Evolutionary conservation across 2,329 filamentous ascomycete genomes (phyloP).

Genomic region (Curvularia verruculosa): DNA sequence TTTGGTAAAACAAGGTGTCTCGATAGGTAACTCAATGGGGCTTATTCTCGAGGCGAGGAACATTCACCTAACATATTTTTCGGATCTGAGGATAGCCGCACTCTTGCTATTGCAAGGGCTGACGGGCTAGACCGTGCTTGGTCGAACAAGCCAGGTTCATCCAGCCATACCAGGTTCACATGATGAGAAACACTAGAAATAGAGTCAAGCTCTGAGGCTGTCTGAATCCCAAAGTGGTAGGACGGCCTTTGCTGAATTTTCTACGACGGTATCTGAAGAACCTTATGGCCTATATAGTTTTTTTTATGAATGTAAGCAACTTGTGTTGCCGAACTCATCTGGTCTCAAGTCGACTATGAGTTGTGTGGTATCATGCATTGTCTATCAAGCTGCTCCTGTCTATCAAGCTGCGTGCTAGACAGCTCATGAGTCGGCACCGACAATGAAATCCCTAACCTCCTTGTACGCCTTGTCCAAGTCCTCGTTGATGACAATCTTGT

Average conservation of each 20-base stretch:
- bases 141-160: slow-evolving; percentile 71
- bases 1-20: slow-evolving; percentile 45
- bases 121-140: slow-evolving; percentile 58
- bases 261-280: slow-evolving; percentile 58
- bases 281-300: slow-evolving; percentile 41
- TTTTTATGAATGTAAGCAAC: slow-evolving; percentile 2
- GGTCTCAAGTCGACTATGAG: not conserved
- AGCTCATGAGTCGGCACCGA: slow-evolving; percentile 44
- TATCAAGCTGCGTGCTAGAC: not conserved
- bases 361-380: slow-evolving; percentile 21
- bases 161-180: slow-evolving; percentile 57
- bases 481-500: slow-evolving; percentile 60
- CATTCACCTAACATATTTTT: slow-evolving; percentile 55
- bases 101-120: slow-evolving; percentile 16
- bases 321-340: not conserved
- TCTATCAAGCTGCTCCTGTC: not conserved
- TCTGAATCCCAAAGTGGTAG: slow-evolving; percentile 55
- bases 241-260: slow-evolving; percentile 51
- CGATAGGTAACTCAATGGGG: slow-evolving; percentile 97
- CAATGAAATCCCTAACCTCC: slow-evolving; percentile 58
- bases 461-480: slow-evolving; percentile 58
- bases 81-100: slow-evolving; percentile 53
- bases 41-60: slow-evolving; percentile 99
- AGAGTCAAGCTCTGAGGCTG: slow-evolving; percentile 98
- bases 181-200: slow-evolving; percentile 87